Percentiles rank a stretch among this genome's conserved stretches.
phyloP scores from a whole-genome alignment of 768 basidiomycete species.

The Serendipita vermifera region DNA sequence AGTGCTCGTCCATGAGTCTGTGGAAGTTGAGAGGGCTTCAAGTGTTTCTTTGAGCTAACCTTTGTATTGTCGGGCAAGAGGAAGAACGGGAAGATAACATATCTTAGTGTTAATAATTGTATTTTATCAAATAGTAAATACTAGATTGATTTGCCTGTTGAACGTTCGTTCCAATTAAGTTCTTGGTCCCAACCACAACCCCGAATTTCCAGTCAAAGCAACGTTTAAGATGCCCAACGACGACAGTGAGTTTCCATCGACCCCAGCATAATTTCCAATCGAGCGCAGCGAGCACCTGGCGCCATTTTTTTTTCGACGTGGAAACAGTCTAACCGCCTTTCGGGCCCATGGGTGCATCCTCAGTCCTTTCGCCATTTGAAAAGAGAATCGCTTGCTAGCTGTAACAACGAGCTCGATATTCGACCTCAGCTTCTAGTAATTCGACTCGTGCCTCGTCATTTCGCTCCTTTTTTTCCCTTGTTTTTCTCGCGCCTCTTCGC shows the following conservation, averaged over 20 bases:
- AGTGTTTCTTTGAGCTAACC: no score
- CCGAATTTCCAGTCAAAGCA: no score
- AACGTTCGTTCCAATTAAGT: no score
- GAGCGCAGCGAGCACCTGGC: not conserved
- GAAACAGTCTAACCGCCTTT: constrained; percentile 4
- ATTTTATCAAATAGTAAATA: no score
- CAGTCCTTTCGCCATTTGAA: not conserved
- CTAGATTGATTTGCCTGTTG: no score
- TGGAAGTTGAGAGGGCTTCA: no score
- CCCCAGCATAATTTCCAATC: not conserved
- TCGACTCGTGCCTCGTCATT: not conserved
- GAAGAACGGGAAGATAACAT: no score
- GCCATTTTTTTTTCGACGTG: not conserved
- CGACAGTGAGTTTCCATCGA: constrained; percentile 9
- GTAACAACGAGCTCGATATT: not conserved
- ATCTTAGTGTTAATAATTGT: no score
- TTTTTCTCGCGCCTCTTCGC: not conserved
- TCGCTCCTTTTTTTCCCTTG: constrained; percentile 1
- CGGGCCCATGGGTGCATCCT: not conserved
- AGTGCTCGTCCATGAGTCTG: no score
- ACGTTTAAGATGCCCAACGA: constrained; percentile 11
- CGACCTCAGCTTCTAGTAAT: not conserved
- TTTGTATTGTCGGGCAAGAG: no score
- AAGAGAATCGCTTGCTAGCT: not conserved
- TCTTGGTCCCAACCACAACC: no score